These are phyloP conservation scores for Gnetum montanum DNA, from an alignment of 75 land plant species.

Conservation along the genomic window DNA sequence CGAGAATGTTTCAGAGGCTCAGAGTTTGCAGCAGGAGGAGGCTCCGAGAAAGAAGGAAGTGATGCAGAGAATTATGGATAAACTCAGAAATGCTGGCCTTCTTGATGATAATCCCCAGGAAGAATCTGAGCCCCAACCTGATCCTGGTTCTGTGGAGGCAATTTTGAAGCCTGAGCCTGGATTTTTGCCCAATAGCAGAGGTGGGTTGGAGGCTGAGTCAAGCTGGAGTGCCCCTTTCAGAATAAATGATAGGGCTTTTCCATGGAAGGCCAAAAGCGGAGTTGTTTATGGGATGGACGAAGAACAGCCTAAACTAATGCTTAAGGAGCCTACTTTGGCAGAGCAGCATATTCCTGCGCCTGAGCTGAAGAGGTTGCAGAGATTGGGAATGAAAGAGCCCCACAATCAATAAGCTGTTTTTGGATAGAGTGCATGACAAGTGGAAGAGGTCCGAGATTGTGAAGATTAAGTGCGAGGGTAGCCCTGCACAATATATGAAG, in stretches of 20 bases:
- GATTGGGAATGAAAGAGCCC: conserved; percentile 36
- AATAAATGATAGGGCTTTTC: conserved; percentile 9
- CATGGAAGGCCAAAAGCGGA: conserved; percentile 65
- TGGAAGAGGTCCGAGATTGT: conserved; percentile 75
- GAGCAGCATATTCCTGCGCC: conserved; percentile 67
- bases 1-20: background rate
- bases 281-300: conserved; percentile 10
- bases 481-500: conserved; percentile 72
- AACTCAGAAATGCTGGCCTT: conserved; percentile 45
- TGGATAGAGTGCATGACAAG: conserved; percentile 57
- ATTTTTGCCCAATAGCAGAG: conserved; percentile 36
- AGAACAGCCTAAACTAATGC: conserved; percentile 4
- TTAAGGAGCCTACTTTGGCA: conserved; percentile 43
- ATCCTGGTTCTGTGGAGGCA: conserved; percentile 53
- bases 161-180: conserved; percentile 65
- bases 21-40: background rate
- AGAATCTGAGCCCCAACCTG: conserved; percentile 13
- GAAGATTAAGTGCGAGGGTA: conserved; percentile 65
- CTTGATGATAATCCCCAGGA: conserved; percentile 17
- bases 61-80: conserved; percentile 52
- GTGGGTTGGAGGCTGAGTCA: conserved; percentile 26
- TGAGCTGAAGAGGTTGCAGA: conserved; percentile 55
- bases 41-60: conserved; percentile 2
- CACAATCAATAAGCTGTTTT: conserved; percentile 64
- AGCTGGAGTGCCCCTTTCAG: conserved; percentile 14